Conservation (phyloP, 305 asterid genomes). For the Nicotiana rustica region DNA sequence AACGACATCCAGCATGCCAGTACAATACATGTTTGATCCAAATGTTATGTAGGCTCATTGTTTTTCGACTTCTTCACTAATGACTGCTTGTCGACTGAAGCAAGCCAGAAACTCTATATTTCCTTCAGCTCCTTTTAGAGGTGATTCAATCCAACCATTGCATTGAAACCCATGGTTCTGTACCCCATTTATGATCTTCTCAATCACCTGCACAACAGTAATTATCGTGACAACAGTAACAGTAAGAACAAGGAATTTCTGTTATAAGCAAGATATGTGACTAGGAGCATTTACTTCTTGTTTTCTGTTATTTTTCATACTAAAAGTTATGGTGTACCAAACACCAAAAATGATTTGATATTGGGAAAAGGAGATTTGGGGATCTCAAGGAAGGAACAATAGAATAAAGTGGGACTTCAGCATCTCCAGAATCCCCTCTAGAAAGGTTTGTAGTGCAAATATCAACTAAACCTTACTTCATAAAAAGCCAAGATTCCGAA, state of each 20-base stretch:
- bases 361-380: background rate
- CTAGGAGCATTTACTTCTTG: background rate
- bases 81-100: conserved; percentile 52
- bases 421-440: background rate
- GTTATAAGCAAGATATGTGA: conserved; percentile 3
- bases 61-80: conserved; percentile 26
- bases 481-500: background rate
- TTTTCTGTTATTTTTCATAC: background rate
- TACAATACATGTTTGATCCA: conserved; percentile 26
- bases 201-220: conserved; percentile 61
- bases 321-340: conserved; percentile 12
- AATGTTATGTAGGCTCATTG: conserved; percentile 4
- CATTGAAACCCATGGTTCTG: conserved; percentile 73
- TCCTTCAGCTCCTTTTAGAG: conserved; percentile 92
- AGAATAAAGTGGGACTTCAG: background rate
- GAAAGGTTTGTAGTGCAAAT: background rate
- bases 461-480: background rate
- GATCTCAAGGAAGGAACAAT: conserved; percentile 10
- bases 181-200: conserved; percentile 78
- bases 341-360: background rate
- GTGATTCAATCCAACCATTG: conserved; percentile 91
- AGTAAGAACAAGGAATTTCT: background rate
- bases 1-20: background rate
- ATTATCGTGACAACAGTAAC: background rate
- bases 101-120: conserved; percentile 87